Evolutionary conservation across 352 stramenopile genomes (phyloP), one percentile per base, ranked within the genome.

Genomic region (Phytopythium kandeliae): DNA sequence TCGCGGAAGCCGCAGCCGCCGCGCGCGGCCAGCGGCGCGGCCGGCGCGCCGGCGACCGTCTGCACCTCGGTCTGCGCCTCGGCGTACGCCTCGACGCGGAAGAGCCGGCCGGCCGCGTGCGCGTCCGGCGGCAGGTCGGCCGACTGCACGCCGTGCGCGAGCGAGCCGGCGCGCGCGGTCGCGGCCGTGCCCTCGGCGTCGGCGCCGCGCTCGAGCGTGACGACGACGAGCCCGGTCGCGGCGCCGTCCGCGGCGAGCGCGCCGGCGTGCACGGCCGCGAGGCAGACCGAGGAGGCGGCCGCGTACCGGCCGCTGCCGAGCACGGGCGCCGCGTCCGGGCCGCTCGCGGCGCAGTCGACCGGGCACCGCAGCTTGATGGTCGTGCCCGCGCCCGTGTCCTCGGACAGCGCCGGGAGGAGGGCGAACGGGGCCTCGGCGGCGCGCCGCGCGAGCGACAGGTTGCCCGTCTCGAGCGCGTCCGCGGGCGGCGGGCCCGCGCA

Each of bases 401-500:
- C 85, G 41, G 89, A 78, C 0, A 92, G 57, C 11, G 60, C 37
- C 25, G 50, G 48, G 44, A 63, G 48, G 8, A 67, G 58, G 24
- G 9, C 50, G 26, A 60, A 37, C 31, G 62, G 56, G 24, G 58
- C 58, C 8, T 42, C 26, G 15, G 34, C 21, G 36, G 69, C 40
- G 1, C 64, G 65, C n/a, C 69, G 51, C 24, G 75, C 62, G 0
- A 86, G 54, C 6, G 79, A 62, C 19, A 78, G 44, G 54, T 73
- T 65, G 16, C 74, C 78, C 46, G 89, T 89, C 42, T 96, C 78
- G 1, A 97, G 62, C 8, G 51, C 63, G 57, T 97, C 87, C 4
- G 79, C 60, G 4, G 95, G 94, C 10, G 93, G 91, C 30, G 85
- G 85, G 4, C 92, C 95, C 3, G 96, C 86, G 66, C 96, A 99